These are phyloP conservation scores for Arthrinium puccinioides DNA, from an alignment of 2,329 filamentous ascomycete species.

Conservation along the genomic window DNA sequence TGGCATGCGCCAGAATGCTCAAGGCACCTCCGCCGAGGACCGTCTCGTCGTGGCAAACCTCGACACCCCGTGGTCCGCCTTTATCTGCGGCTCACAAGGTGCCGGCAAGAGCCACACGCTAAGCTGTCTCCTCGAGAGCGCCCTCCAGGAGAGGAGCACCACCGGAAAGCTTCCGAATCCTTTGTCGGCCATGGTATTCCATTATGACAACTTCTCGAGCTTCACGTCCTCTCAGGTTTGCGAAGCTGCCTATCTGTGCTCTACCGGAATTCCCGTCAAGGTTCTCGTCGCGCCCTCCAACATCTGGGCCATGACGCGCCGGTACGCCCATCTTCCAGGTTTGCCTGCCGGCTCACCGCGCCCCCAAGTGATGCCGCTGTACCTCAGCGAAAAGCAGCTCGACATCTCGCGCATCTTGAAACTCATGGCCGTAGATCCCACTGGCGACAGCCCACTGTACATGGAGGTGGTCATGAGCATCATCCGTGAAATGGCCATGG, in stretches of 20 bases:
- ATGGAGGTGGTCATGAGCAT: constrained; percentile 31
- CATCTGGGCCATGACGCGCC: constrained; percentile 27
- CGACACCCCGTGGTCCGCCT: constrained; percentile 46
- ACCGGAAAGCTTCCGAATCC: constrained; percentile 34
- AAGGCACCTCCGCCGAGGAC: constrained; percentile 2
- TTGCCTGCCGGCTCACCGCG: constrained; percentile 10
- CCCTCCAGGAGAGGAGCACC: constrained; percentile 20
- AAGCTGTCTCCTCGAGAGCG: constrained; percentile 39
- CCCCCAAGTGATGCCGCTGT: constrained; percentile 34
- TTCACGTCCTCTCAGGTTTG: constrained; percentile 22
- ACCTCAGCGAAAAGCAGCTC: constrained; percentile 36
- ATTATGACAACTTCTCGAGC: constrained; percentile 38
- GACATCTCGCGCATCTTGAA: constrained; percentile 41
- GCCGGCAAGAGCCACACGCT: constrained; percentile 52
- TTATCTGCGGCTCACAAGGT: constrained; percentile 56
- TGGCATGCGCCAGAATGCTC: constrained; percentile 5
- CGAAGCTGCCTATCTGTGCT: constrained; percentile 46
- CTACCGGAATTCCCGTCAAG: constrained; percentile 34
- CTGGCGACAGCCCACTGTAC: constrained; percentile 36
- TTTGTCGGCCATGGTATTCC: constrained; percentile 42
- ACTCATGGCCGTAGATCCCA: constrained; percentile 40
- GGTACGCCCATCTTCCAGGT: constrained; percentile 31
- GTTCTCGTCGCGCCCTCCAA: constrained; percentile 42
- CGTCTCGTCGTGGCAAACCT: constrained; percentile 36
- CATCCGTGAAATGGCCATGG: constrained; percentile 38